Evolutionary conservation across 805 yeast species (phyloP), one percentile per base, ranked within the genome.

Genomic region (Candida anglica): DNA sequence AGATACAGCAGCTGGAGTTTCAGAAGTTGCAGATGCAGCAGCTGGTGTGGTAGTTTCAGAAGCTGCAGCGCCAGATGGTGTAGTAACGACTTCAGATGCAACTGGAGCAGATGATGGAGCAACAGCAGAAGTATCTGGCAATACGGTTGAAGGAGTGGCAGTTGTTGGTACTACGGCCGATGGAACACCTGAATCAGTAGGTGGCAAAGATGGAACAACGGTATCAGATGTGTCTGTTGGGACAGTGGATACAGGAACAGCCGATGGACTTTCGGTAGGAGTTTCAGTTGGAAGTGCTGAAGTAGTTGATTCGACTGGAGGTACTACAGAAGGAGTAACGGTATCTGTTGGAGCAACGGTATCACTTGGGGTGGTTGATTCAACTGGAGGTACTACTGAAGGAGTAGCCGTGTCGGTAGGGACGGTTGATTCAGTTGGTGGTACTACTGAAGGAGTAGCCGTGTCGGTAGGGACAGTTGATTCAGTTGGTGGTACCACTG

Each of bases 51-150:
- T 23, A 30, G 27, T 30, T 25, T 21, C 23, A 20, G 34, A n/a
- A 19, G 38, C 24, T 11, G 40, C 19, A 4, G 28, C 30, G 8
- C 31, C 23, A 19, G 30, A 13, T 3, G 42, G 7, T 10, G 19
- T 16, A 2, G 11, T 25, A 17, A 30, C 24, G 14, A 39, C 20
- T 14, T 32, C 15, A 9, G 38, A 16, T 14, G 28, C 35, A 18
- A 27, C 23, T 13, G 37, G 26, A 22, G 42, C 26, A 6, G 38
- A 25, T 20, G 31, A 15, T 11, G 38, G 19, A 17, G 46, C n/a
- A 2, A 28, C 23, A 13, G 26, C 27, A 5, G 30, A 25, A 18
- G 19, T 6, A 18, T 10, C 24, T 15, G 19, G n/a, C n/a, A n/a
- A 15, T 10, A 18, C 27, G 27, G 39, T 28, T 8, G 38, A 30